Conservation (phyloP, 371 early-diverging fungal genomes). For the Blakeslea trispora region DNA sequence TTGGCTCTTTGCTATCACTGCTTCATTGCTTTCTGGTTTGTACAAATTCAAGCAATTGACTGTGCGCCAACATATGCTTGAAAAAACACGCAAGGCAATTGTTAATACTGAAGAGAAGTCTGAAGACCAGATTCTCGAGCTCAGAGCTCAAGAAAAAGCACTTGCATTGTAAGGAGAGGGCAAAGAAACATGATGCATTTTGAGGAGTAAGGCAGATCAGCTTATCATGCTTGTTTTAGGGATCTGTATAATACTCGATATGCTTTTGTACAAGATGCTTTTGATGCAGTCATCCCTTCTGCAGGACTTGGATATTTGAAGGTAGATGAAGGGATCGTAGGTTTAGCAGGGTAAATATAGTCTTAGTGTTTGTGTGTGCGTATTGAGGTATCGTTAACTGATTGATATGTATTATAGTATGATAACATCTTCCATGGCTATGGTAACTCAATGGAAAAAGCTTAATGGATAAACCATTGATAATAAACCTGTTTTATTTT, state of each 20-base stretch:
- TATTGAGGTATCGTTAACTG: background rate
- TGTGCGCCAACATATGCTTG: constrained; percentile 39
- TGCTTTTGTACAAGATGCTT: constrained; percentile 61
- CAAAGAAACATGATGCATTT: background rate
- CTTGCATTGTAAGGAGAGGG: constrained; percentile 45
- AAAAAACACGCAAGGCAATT: constrained; percentile 35
- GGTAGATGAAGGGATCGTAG: constrained; percentile 67
- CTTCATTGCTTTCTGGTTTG: constrained; percentile 58
- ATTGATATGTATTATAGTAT: constrained; percentile 30
- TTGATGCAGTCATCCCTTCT: constrained; percentile 67
- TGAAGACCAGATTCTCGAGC: constrained; percentile 21
- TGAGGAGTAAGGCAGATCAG: background rate
- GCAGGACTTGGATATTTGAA: constrained; percentile 57
- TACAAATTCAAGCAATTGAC: constrained; percentile 64
- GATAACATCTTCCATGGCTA: constrained; percentile 52
- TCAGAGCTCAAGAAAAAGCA: constrained; percentile 31
- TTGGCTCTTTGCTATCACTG: constrained; percentile 69
- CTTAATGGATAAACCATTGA: background rate
- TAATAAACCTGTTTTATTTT: background rate
- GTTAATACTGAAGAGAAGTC: constrained; percentile 25
- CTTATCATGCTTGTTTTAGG: constrained; percentile 23
- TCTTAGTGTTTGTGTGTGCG: background rate
- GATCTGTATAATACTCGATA: constrained; percentile 52
- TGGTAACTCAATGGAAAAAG: constrained; percentile 52
- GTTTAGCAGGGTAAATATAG: constrained; percentile 62